A percentile compares a stretch with the other conserved stretches of the same genome.
Conservation (phyloP, 2,329 filamentous ascomycete species). For the Stagonosporopsis vannaccii region DNA sequence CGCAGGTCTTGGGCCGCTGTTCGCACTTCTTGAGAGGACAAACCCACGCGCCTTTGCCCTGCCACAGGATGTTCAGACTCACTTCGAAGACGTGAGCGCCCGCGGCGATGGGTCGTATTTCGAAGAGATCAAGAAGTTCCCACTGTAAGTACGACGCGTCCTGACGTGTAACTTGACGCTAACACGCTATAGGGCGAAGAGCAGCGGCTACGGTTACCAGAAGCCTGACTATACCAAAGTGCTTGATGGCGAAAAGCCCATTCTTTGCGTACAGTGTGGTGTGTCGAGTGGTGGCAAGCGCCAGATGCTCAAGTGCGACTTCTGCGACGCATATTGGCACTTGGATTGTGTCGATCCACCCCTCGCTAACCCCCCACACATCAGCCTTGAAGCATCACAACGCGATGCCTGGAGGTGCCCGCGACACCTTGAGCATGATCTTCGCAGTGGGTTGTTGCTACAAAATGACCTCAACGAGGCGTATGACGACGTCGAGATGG, state of each 20-base stretch:
- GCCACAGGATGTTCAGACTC: slow-evolving; percentile 73
- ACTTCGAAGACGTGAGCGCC: slow-evolving; percentile 81
- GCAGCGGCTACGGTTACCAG: slow-evolving; percentile 51
- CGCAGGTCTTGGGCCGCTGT: slow-evolving; percentile 64
- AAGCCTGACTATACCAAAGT: slow-evolving; percentile 64
- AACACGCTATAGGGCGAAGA: slow-evolving; percentile 46
- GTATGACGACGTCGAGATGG: slow-evolving; percentile 40
- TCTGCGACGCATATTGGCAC: slow-evolving; percentile 85
- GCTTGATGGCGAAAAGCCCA: slow-evolving; percentile 73
- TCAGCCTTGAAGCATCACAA: slow-evolving; percentile 58
- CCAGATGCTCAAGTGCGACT: slow-evolving; percentile 85
- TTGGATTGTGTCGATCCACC: slow-evolving; percentile 90
- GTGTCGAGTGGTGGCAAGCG: slow-evolving; percentile 68
- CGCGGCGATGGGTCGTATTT: slow-evolving; percentile 82
- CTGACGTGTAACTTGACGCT: slow-evolving; percentile 35
- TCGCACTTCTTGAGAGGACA: slow-evolving; percentile 70
- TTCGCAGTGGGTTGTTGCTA: slow-evolving; percentile 53
- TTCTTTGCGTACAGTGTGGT: slow-evolving; percentile 81
- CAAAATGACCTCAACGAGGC: slow-evolving; percentile 44
- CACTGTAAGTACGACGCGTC: slow-evolving; percentile 63
- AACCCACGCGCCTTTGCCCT: slow-evolving; percentile 76
- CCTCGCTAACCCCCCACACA: slow-evolving; percentile 75
- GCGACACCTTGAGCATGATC: slow-evolving; percentile 79
- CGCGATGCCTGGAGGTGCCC: slow-evolving; percentile 86
- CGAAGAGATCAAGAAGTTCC: slow-evolving; percentile 64